Percentiles rank a stretch among this genome's conserved stretches.
Evolutionary conservation across 2,329 filamentous ascomycete species (phyloP).

Genomic region (Penicillium concentricum): DNA sequence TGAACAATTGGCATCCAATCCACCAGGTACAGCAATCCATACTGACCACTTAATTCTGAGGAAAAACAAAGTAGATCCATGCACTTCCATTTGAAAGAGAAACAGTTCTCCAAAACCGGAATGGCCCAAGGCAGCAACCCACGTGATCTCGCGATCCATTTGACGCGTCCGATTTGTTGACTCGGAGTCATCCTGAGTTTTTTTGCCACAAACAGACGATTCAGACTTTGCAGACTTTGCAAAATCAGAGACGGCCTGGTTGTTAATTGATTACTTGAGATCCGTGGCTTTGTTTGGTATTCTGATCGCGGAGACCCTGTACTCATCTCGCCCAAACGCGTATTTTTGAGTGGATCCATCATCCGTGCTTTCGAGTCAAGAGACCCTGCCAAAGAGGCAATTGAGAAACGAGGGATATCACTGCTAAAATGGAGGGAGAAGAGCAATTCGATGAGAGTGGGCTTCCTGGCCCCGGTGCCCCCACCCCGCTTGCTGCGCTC

Average conservation of each 20-base stretch:
- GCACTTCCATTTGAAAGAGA: not conserved
- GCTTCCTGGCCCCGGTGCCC: conserved; percentile 82
- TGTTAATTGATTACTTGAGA: not conserved
- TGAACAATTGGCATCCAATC: not conserved
- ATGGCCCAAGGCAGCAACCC: conserved; percentile 12
- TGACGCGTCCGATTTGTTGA: conserved; percentile 32
- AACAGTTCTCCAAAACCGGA: conserved; percentile 8
- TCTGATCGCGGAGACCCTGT: not conserved
- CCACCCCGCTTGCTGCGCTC: conserved; percentile 78
- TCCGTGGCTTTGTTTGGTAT: too few species aligned
- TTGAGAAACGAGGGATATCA: conserved; percentile 19
- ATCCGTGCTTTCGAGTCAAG: not conserved
- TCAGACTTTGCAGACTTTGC: not conserved
- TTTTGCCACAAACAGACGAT: conserved; percentile 24
- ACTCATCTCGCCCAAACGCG: not conserved
- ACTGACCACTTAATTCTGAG: not conserved
- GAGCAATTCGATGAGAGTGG: conserved; percentile 72
- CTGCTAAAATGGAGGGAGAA: conserved; percentile 64
- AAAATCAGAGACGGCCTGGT: not conserved
- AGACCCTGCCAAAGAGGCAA: not conserved
- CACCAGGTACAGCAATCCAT: not conserved
- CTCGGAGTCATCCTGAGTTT: conserved; percentile 11
- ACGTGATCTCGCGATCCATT: conserved; percentile 40
- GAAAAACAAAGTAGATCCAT: not conserved
- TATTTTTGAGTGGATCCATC: not conserved